Evolutionary conservation across 345 rosid species (phyloP).

Genomic region (Mangifera indica): DNA sequence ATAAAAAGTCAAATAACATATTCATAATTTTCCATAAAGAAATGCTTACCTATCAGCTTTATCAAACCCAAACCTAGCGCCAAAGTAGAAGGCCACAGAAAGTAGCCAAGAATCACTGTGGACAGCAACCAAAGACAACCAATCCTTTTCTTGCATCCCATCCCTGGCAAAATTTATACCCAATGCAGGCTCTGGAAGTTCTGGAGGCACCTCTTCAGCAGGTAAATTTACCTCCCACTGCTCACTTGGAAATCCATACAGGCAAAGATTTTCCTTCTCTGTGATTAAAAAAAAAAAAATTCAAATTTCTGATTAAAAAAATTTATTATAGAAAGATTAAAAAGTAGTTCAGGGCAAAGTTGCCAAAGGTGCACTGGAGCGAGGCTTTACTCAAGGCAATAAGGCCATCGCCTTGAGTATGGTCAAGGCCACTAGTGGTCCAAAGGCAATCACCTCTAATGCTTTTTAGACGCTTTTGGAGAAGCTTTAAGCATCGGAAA

Average conservation of each 20-base stretch:
- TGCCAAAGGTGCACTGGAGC: too few species aligned
- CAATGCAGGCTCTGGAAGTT: conserved; percentile 61
- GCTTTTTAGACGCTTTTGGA: too few species aligned
- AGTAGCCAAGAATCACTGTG: conserved; percentile 64
- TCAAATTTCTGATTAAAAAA: not conserved
- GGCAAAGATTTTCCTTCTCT: conserved; percentile 61
- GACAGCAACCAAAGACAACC: conserved; percentile 58
- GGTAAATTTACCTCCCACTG: conserved; percentile 66
- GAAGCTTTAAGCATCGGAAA: too few species aligned
- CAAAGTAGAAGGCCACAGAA: conserved; percentile 58
- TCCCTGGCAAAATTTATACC: conserved; percentile 65
- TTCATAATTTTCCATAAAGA: not conserved
- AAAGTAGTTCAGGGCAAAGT: too few species aligned
- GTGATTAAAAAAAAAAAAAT: conserved; percentile 5
- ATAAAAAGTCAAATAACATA: conserved; percentile 11
- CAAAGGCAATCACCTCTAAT: too few species aligned
- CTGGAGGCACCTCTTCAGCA: conserved; percentile 68
- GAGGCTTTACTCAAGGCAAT: too few species aligned
- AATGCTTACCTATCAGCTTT: conserved; percentile 49
- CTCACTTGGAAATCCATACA: conserved; percentile 54
- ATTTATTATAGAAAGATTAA: too few species aligned
- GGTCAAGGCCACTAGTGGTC: too few species aligned
- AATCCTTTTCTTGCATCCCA: conserved; percentile 66
- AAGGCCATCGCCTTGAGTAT: too few species aligned
- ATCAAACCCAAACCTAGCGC: conserved; percentile 56